Base-by-base conservation (phyloP, 345 rosid species). In the Sonneratia alba region DNA sequence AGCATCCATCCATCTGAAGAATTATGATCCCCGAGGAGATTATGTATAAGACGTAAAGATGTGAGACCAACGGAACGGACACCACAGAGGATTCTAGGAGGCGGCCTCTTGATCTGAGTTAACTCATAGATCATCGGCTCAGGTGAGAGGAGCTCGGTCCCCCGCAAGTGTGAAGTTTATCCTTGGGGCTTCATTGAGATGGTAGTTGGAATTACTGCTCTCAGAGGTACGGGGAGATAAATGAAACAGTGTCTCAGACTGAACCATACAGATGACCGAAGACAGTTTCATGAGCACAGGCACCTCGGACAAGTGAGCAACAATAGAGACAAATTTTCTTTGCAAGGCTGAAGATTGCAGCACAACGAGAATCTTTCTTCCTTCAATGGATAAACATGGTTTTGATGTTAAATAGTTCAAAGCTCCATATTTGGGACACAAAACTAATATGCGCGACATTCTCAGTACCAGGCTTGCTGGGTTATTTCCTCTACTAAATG, bases 401-500 rank as follows among this genome's bases (percentile, higher is more conserved):
- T 34, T 61, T 61, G 65, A n/a, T 7, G 65, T 27, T 27, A 61
- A 32, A 62, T 32, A 32, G 38, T 62, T 14, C 19, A 32, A 12
- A 62, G 12, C 0, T 62, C 12, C 32, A n/a, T 13, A 4, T 62
- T 62, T 12, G 3, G 14, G 0, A 21, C 24, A 53, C 7, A 9
- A 34, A 27, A 34, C 27, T 27, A 62, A 13, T 2, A 4, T 9
- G 45, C 45, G 38, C 6, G 38, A 11, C 37, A 27, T 62, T 34
- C 16, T 62, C 66, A 34, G 37, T 62, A 62, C 66, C 38, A 62
- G 37, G 19, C 37, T 3, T 10, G 38, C 37, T 27, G 37, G 66
- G 66, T 34, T 62, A 62, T 22, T 69, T 53, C 45, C 67, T 59
- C 72, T 32, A 47, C 42, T 47, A 69, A 68, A 45, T 56, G 38